Conservation (phyloP, 2,329 filamentous ascomycete genomes). For the Hortaea sp. region DNA sequence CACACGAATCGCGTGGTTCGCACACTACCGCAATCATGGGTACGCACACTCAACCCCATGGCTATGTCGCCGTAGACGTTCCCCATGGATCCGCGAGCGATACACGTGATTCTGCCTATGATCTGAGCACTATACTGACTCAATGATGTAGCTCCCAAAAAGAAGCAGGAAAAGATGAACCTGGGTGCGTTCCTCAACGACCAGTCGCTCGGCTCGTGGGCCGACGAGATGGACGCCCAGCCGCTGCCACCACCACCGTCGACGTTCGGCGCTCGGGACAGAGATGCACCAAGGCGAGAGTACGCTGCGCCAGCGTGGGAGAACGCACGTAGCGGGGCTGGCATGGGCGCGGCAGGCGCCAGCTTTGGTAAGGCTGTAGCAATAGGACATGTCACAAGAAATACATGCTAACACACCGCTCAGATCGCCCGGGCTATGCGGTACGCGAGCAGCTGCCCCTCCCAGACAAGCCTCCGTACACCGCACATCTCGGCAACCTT, state of each 20-base stretch:
- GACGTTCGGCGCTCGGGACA: slow-evolving; percentile 18
- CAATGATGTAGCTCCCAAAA: slow-evolving; percentile 50
- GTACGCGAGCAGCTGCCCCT: slow-evolving; percentile 70
- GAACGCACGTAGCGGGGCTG: slow-evolving; percentile 9
- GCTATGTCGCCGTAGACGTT: too few relatives aligned
- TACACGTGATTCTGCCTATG: neutral
- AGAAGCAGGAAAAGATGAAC: slow-evolving; percentile 93
- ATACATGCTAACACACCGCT: slow-evolving; percentile 13
- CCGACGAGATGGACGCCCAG: slow-evolving; percentile 79
- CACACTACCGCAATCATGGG: slow-evolving; percentile 49
- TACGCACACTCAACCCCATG: slow-evolving; percentile 20
- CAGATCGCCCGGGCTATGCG: slow-evolving; percentile 27
- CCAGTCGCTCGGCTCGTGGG: slow-evolving; percentile 84
- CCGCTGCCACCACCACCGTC: slow-evolving; percentile 21
- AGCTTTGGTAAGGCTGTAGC: slow-evolving; percentile 21
- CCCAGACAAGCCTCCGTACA: slow-evolving; percentile 86
- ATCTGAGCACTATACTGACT: slow-evolving; percentile 11
- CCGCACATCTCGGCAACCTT: slow-evolving; percentile 90
- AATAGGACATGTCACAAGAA: neutral
- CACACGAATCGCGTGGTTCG: slow-evolving; percentile 12
- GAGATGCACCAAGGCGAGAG: slow-evolving; percentile 36
- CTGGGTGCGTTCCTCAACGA: slow-evolving; percentile 92
- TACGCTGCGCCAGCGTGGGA: slow-evolving; percentile 31
- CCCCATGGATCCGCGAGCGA: too few relatives aligned
- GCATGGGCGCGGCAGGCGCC: slow-evolving; percentile 15